These are phyloP conservation scores for Limnanthes douglasii DNA, from an alignment of 345 rosid genomes.

Conservation along the genomic window DNA sequence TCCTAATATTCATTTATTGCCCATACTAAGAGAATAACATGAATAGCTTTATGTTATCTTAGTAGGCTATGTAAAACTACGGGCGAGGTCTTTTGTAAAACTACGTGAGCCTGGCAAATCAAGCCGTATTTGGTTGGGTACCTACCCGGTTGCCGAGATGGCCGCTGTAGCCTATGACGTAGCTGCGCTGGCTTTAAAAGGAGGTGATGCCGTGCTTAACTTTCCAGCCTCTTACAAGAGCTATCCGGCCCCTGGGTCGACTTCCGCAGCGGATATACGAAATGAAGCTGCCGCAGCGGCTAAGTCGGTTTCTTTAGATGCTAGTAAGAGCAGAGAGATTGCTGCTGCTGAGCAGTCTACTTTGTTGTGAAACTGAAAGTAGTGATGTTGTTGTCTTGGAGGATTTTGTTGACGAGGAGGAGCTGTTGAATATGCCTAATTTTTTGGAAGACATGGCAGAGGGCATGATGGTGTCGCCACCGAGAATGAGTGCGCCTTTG, in stretches of 20 bases:
- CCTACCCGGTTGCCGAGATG: too few relatives aligned
- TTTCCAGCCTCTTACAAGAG: constrained; percentile 27
- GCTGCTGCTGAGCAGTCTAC: too few relatives aligned
- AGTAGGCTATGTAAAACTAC: too few relatives aligned
- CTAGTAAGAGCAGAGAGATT: too few relatives aligned
- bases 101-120: too few relatives aligned
- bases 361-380: too few relatives aligned
- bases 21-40: too few relatives aligned
- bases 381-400: constrained; percentile 6
- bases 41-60: too few relatives aligned
- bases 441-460: constrained; percentile 82
- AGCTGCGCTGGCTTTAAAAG: constrained; percentile 52
- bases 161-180: constrained; percentile 63
- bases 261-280: constrained; percentile 21
- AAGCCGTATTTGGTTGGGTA: too few relatives aligned
- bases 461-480: constrained; percentile 83
- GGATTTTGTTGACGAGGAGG: constrained; percentile 59
- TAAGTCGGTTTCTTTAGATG: too few relatives aligned
- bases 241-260: constrained; percentile 44
- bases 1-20: too few relatives aligned
- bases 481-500: constrained; percentile 46
- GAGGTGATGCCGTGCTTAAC: constrained; percentile 31
- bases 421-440: constrained; percentile 62
- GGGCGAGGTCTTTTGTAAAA: too few relatives aligned
- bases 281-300: not conserved